Base-by-base conservation (phyloP, 192 early-diverging fungal species). In the Spizellomyces punctatus region DNA sequence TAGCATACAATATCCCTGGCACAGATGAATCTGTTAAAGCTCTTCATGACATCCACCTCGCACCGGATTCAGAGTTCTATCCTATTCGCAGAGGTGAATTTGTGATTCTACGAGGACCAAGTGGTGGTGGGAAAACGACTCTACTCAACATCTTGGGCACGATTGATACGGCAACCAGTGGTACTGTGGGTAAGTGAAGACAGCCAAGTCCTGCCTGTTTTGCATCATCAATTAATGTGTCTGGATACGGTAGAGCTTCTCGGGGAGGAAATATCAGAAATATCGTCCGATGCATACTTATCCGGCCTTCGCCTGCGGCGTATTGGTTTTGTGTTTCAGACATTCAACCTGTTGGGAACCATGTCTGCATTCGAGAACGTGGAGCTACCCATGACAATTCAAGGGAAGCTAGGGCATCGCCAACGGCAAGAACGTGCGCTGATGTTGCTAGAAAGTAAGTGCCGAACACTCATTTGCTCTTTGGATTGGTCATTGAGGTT, bases 321-420 rank as follows among this genome's bases (percentile, higher is more conserved):
- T 19, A 78, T 78, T 52, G 76, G 76, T 21, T 77, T 72, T 45
- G 69, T 77, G 8, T 72, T 77, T 46, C 76, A 77, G 46, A 72
- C 69, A 27, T 72, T 72, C 56, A 77, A 72, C 49, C 57, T 78
- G 27, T 67, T 78, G 42, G 71, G 59, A 4, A 78, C 76, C 63
- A 78, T 78, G 76, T 69, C 76, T 8, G 76, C 76, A 8, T 68
- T 67, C 50, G 76, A 78, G 45, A 78, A 78, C 47, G 76, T 78
- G 10, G 76, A 78, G 58, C 72, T 78, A 14, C 76, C 76, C 36
- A 78, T 78, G 76, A 74, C 76, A 16, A 74, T 78, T 54, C 66
- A 62, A 12, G 72, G 72, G 6, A 74, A 78, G 21, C 42, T 78
- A n/a, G 10, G 42, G 7, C 61, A 66, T 17, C 61, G 58, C 48